Conservation (phyloP, 2,329 filamentous ascomycete genomes). For the Golovinomyces cichoracearum region DNA sequence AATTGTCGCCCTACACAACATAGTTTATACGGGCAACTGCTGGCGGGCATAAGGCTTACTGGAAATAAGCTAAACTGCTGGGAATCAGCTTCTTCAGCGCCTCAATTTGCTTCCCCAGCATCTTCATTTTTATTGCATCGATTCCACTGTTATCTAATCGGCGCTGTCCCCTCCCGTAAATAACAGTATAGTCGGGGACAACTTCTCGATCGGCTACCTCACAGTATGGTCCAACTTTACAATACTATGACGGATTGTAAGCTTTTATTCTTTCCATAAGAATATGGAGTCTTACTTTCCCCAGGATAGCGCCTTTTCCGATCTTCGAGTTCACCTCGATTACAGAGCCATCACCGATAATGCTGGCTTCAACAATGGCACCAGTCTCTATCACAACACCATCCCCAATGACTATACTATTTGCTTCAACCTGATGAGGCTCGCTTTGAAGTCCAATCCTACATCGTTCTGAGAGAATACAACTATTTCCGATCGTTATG, state of each 20-base stretch:
- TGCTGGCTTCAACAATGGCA: conserved; percentile 27
- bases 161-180: conserved; percentile 37
- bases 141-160: conserved; percentile 34
- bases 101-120: conserved; percentile 40
- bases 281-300: conserved; percentile 24
- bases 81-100: conserved; percentile 39
- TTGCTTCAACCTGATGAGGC: conserved; percentile 5
- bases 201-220: conserved; percentile 29
- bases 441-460: conserved; percentile 25
- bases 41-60: conserved; percentile 7
- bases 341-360: conserved; percentile 26
- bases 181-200: conserved; percentile 40
- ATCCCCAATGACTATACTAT: conserved; percentile 27
- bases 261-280: neutral
- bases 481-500: conserved; percentile 55
- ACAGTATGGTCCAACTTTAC: conserved; percentile 41
- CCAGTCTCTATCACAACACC: conserved; percentile 36
- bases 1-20: too few species aligned
- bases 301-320: conserved; percentile 33
- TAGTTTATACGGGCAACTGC: too few species aligned
- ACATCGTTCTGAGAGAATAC: conserved; percentile 51
- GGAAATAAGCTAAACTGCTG: conserved; percentile 22
- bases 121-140: conserved; percentile 35
- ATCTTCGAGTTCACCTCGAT: conserved; percentile 35
- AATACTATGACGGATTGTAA: conserved; percentile 25